Conservation (phyloP, 2,329 filamentous ascomycete genomes). For the Monilinia fructicola region DNA sequence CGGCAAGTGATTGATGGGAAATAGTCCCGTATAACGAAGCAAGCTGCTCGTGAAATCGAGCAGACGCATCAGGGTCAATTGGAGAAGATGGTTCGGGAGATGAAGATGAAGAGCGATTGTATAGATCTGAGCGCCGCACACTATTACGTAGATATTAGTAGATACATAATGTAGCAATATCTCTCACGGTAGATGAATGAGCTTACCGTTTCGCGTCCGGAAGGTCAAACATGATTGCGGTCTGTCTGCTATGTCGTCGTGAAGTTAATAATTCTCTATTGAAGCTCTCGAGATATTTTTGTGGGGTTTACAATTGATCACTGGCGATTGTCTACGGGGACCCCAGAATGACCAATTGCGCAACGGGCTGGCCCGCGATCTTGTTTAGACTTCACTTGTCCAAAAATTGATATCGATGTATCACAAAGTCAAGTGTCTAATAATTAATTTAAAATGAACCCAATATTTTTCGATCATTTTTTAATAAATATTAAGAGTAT, state of each 20-base stretch:
- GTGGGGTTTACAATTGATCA: conserved; percentile 8
- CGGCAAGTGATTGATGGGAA: background rate
- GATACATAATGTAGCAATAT: background rate
- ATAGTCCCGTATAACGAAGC: conserved; percentile 34
- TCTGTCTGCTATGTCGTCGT: conserved; percentile 1
- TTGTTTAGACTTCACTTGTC: background rate
- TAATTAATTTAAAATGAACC: background rate
- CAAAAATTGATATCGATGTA: background rate
- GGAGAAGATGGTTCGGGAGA: conserved; percentile 27
- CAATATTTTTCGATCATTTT: background rate
- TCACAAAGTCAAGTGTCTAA: conserved; percentile 5
- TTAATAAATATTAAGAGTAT: background rate
- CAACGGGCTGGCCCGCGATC: conserved; percentile 19
- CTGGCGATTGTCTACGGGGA: conserved; percentile 15
- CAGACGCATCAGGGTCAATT: conserved; percentile 34
- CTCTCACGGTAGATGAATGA: background rate
- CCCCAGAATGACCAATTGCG: conserved; percentile 15
- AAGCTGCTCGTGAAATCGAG: conserved; percentile 31
- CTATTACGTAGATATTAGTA: conserved; percentile 37
- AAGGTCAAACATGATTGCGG: conserved; percentile 50
- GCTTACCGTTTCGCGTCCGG: conserved; percentile 54
- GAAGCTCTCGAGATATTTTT: conserved; percentile 17
- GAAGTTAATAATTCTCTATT: background rate
- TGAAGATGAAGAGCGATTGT: conserved; percentile 37
- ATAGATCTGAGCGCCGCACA: conserved; percentile 56